Percentiles rank a stretch among this genome's conserved stretches.
phyloP scores from a whole-genome alignment of 139 green algal species.

The Diplosphaera chodatii region DNA sequence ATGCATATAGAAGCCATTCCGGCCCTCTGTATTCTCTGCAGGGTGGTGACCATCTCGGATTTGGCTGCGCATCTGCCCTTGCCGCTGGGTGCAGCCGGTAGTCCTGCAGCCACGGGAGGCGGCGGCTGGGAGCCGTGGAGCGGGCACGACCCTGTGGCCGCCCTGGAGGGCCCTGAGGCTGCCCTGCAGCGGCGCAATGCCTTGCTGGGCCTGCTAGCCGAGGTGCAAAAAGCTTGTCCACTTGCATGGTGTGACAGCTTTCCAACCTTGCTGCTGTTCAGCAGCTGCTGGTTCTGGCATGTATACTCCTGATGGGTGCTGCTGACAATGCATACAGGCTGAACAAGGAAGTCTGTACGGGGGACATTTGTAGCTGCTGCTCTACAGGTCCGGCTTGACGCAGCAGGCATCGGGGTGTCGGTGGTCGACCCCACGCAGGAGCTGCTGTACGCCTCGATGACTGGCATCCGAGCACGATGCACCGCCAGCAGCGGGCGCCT shows the following conservation, averaged over 20 bases:
- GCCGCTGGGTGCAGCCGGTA: neutral
- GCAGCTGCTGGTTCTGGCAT: no score
- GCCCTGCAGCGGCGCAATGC: neutral
- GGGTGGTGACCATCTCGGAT: neutral
- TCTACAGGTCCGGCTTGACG: slow-evolving; percentile 8
- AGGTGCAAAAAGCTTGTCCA: no score
- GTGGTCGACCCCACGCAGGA: slow-evolving; percentile 51
- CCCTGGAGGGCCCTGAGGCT: neutral
- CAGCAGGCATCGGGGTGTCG: slow-evolving; percentile 37
- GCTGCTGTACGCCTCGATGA: slow-evolving; percentile 47
- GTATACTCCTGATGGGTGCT: no score
- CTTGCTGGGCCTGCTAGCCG: neutral
- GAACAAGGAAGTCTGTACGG: no score
- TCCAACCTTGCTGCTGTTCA: no score
- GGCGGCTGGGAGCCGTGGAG: neutral
- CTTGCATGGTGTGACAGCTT: no score
- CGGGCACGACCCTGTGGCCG: neutral
- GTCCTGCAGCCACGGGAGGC: neutral
- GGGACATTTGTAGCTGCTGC: no score
- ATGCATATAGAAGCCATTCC: no score
- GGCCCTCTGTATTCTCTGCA: no score
- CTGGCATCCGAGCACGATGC: slow-evolving; percentile 6
- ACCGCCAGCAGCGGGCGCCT: slow-evolving; percentile 27
- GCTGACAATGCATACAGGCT: no score
- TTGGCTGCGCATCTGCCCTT: neutral